Evolutionary conservation across 2,329 filamentous ascomycete species (phyloP), one percentile per base, ranked within the genome.

Genomic region (Mycocentrospora acerina): DNA sequence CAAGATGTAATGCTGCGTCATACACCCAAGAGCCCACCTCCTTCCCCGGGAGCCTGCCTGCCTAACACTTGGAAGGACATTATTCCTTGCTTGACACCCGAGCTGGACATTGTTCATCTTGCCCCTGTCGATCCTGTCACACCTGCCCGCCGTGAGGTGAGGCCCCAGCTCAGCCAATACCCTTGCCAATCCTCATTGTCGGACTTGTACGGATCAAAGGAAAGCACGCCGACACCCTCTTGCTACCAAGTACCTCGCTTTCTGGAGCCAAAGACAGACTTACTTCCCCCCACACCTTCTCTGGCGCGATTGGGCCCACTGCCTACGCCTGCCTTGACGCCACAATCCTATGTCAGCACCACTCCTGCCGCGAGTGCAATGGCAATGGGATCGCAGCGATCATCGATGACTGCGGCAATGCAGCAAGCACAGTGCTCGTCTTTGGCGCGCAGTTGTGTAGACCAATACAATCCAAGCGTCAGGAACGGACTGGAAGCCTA

Each of bases 1-100:
- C 91, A 89, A 29, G 88, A 95, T 48, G 85, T 96, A 48, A 88
- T 97, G 36, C 73, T 95, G 51, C 88, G 87, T 68, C 86, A 90
- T 59, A 90, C 86, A 11, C 87, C 89, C 14, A 72, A 71, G 12
- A 70, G 73, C 29, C 70, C 69, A 14, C 65, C 70, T 34, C 44
- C 66, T 8, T 66, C 65, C 25, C 63, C 67, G n/a, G 64, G 66
- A 37, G 60, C 53, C 28, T 48, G 50, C 60, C 59, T 62, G 25
- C 57, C 56, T 15, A 66, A 66, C 52, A 64, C 59, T 30, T 76
- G 73, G 73, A 72, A 68, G 53, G 55, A 64, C 15, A 68, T 82
- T 40, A 73, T 83, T 24, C 79, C 77, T 3, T 60, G 68, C 24
- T 69, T 83, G 44, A 81, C 78, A 12, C 77, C 79, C 10, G 77